Evolutionary conservation across 345 rosid species (phyloP), one percentile per base, ranked within the genome.

Genomic region (Atalantia buxifolia): DNA sequence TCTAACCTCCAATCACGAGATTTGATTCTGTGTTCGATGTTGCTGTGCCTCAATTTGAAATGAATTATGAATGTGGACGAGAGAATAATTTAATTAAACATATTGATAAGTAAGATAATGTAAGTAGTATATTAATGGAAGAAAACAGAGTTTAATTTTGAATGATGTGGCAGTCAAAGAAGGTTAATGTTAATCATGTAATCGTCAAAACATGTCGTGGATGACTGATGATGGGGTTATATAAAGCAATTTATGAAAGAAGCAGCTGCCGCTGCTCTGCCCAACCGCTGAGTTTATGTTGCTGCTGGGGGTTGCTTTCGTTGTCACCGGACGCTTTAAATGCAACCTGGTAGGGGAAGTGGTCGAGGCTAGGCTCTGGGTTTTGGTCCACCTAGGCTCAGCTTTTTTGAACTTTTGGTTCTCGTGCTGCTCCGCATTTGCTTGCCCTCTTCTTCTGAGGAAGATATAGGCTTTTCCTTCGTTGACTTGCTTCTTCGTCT

Each of bases 1-100:
- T 77, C 83, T 77, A 71, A 84, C 87, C 87, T 82, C 82, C 83
- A 82, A 82, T 87, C 84, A 85, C 82, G 84, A 85, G 82, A 81
- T 82, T 72, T 55, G 75, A 76, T 81, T 85, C 86, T 68, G 59
- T 30, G n/a, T 35, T 72, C 81, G 72, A 78, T 64, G 78, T 48
- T 66, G 71, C 16, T 78, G 36, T 19, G 69, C 76, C 80, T 78
- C 68, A 25, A 45, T 35, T 35, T 2, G 50, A 45, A 45, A 30
- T 67, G 61, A 66, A 56, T 38, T 12, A 30, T 67, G 61, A 66
- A 56, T 38, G 53, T 78, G 57, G 78, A 79, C 75, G 25, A 36
- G 75, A 66, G 50, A 57, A 66, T 73, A 45, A 64, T 42, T 62
- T 53, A 53, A 53, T 45, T 45, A 13, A 3, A 1, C 18, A 45